Evolutionary conservation across 2,329 filamentous ascomycete genomes (phyloP), one percentile per base, ranked within the genome.

Genomic region (Ilyonectria sp.): DNA sequence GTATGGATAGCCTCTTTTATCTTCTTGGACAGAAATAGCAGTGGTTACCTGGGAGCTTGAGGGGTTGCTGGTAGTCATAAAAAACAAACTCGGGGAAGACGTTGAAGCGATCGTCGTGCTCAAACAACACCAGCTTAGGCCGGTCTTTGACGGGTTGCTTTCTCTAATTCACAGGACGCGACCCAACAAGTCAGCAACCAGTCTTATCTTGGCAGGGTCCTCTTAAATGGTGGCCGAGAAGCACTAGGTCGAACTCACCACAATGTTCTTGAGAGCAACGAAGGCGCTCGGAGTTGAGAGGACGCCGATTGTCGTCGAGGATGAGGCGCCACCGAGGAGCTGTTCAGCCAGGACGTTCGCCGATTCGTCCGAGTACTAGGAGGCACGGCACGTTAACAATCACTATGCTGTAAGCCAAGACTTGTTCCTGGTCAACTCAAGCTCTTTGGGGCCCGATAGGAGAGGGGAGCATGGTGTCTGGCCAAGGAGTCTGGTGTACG

Each of bases 251-350:
- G 13, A 56, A 65, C 85, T 76, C 75, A 91, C 90, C 73, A 92
- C 75, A 17, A 93, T 79, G 72, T 94, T 94, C 79, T 92, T 93
- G 60, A 95, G 75, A 55, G 92, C 91, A 21, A 95, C 87, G 79
- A 95, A 95, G 1, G 92, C 92, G 78, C 92, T 94, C 10, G 93
- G 93, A 13, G 92, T 88, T 29, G 92, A 94, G 7, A 95, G 86
- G 3, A 94, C 87, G 4, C 88, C 92, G 71, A 95, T 90, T 3
- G 82, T 85, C 33, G 86, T 89, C 10, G 87, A 83, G 3, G 84
- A 79, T 1, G 85, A 89, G 2, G 88, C 85, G 54, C 86, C 90
- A 5, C 88, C 84, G 1, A 95, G 85, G 37, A 96, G 84, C 74
- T 93, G 87, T 62, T 85, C 82, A 1, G 92, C 93, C 21, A 93